phyloP scores from a whole-genome alignment of 2,329 filamentous ascomycete genomes.

The Diaporthe ilicicola region DNA sequence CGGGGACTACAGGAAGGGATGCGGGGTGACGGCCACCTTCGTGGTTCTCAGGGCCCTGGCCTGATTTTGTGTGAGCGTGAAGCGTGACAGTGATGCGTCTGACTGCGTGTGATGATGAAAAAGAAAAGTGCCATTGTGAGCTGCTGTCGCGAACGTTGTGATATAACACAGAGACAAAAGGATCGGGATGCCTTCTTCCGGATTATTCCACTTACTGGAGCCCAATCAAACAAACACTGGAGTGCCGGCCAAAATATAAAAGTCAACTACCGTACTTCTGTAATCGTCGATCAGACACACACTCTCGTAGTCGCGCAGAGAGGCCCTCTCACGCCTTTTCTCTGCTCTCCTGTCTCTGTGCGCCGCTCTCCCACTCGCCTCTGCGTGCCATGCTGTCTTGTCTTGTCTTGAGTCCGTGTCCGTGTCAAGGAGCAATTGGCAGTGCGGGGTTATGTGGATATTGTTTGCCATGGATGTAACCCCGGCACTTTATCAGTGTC shows the following conservation, averaged over 20 bases:
- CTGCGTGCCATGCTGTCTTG: neutral
- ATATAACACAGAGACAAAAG: conserved; percentile 5
- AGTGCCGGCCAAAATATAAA: conserved; percentile 21
- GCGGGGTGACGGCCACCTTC: conserved; percentile 15
- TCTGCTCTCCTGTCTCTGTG: neutral
- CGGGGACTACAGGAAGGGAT: conserved; percentile 24
- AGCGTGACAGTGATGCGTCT: neutral
- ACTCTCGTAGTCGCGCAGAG: neutral
- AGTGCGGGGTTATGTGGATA: neutral
- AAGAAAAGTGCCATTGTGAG: conserved; percentile 17
- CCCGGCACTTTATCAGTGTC: conserved; percentile 3
- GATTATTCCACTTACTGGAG: conserved; percentile 22
- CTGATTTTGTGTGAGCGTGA: conserved; percentile 9
- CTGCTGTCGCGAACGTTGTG: conserved; percentile 4
- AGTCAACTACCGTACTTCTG: neutral
- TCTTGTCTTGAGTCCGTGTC: neutral
- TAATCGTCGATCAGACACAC: neutral
- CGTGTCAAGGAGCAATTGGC: neutral
- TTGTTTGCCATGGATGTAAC: neutral
- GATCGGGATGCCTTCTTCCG: conserved; percentile 14
- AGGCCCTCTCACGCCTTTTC: too few relatives aligned
- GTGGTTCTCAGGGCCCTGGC: conserved; percentile 7
- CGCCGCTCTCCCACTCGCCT: neutral
- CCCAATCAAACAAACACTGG: conserved; percentile 17
- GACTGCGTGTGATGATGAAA: neutral